Conservation (phyloP, 345 rosid genomes). For the Bruguiera parviflora region DNA sequence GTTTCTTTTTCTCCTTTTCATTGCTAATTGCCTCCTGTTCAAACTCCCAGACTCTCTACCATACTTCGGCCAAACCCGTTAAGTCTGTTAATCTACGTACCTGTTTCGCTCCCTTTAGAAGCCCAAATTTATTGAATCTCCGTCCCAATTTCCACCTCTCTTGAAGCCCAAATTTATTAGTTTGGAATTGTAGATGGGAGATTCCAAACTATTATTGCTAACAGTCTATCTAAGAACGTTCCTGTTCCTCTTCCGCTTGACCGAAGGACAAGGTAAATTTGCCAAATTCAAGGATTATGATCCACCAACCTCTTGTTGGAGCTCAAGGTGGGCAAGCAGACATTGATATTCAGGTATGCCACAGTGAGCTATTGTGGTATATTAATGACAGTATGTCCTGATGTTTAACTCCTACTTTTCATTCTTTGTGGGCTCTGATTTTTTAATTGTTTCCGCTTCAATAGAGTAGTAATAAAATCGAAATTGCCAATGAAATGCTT, state of each 20-base stretch:
- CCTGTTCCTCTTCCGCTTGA: slow-evolving; percentile 16
- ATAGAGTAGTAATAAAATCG: too few species aligned
- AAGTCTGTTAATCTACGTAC: too few species aligned
- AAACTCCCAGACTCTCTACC: too few species aligned
- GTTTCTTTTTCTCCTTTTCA: too few species aligned
- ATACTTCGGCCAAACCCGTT: too few species aligned
- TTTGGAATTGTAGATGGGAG: neutral
- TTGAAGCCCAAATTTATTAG: too few species aligned
- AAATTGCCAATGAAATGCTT: slow-evolving; percentile 55
- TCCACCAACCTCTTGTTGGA: slow-evolving; percentile 97
- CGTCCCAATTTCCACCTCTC: too few species aligned
- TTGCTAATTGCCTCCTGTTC: too few species aligned
- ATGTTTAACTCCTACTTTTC: neutral
- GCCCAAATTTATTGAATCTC: too few species aligned
- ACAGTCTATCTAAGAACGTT: slow-evolving; percentile 10
- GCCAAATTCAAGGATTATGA: slow-evolving; percentile 97
- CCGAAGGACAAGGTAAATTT: slow-evolving; percentile 86
- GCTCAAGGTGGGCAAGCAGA: slow-evolving; percentile 91
- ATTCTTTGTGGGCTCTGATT: neutral
- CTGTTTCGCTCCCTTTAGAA: too few species aligned
- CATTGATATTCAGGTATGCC: slow-evolving; percentile 76
- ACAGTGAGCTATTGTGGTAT: neutral
- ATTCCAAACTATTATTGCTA: neutral
- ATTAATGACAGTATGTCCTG: neutral
- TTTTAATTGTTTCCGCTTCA: neutral